Evolutionary conservation across 2,329 filamentous ascomycete genomes (phyloP), one percentile per base, ranked within the genome.

Genomic region (Claviceps sp.): DNA sequence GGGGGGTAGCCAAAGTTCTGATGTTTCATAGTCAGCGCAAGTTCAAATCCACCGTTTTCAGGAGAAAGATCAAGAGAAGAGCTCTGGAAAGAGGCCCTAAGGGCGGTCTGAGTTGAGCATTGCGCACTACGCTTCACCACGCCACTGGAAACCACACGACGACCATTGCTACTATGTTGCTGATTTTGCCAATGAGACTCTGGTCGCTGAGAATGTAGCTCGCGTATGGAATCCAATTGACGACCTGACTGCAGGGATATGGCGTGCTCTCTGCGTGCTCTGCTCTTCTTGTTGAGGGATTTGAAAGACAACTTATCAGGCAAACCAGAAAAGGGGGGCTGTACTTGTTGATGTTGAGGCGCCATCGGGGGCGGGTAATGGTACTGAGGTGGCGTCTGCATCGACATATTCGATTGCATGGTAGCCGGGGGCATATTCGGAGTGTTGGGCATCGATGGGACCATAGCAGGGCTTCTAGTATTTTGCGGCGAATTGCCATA

Each of bases 41-140:
- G 76, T 67, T 90, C 84, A 76, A 84, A 88, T 58, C 82, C 76
- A 62, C 80, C 80, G 64, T 73, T 83, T 62, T 82, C 79, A 54
- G 85, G 85, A 56, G 83, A 82, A 54, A 89, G 69, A 69, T 87
- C 79, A 64, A 79, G 63, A 57, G 61, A 61, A 60, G 56, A 60
- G 56, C 52, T 54, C 38, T 57, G 49, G 48, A 54, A 41, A 50
- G 51, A 45, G 34, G 40, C 14, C n/a, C 40, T 40, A 34, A 40
- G 53, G 26, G 42, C 10, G 5, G 22, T 22, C 19, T 51, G 52
- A 34, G 46, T 16, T 22, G 52, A 47, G 53, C 50, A 40, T 46
- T 47, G 50, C 44, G 43, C 48, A 5, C 40, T 46, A 19, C 41
- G 45, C 30, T 47, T 48, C 40, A 41, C 51, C 48, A 46, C 53